Conservation (phyloP, 2,329 filamentous ascomycete genomes). For the Trichophyton verrucosum region DNA sequence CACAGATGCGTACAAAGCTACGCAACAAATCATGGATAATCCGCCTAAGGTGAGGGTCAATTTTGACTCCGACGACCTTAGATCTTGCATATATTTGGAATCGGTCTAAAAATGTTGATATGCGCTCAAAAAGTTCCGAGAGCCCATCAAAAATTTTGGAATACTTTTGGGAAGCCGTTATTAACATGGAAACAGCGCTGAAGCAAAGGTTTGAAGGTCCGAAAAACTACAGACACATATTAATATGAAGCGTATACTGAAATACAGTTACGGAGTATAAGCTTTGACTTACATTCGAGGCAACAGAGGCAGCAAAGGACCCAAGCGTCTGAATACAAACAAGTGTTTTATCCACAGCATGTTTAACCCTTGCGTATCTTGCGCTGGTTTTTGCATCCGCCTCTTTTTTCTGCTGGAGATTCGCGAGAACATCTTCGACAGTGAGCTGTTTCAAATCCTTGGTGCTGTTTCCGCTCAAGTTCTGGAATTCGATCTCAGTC, state of each 20-base stretch:
- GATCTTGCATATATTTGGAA: slow-evolving; percentile 19
- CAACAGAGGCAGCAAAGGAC: slow-evolving; percentile 17
- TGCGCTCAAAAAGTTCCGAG: slow-evolving; percentile 17
- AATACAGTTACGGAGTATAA: neutral
- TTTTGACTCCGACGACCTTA: slow-evolving; percentile 14
- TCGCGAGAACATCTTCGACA: slow-evolving; percentile 17
- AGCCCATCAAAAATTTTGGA: slow-evolving; percentile 21
- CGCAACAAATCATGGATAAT: slow-evolving; percentile 19
- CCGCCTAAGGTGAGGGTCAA: slow-evolving; percentile 17
- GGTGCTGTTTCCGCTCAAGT: slow-evolving; percentile 13
- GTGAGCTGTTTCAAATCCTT: slow-evolving; percentile 13
- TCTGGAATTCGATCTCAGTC: slow-evolving; percentile 12
- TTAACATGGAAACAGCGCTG: slow-evolving; percentile 21
- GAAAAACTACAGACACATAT: slow-evolving; percentile 15
- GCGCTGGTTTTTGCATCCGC: slow-evolving; percentile 16
- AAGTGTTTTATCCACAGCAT: slow-evolving; percentile 17
- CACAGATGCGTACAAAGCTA: slow-evolving; percentile 20
- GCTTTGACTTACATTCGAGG: slow-evolving; percentile 17
- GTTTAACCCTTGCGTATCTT: slow-evolving; percentile 16
- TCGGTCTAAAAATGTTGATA: slow-evolving; percentile 20
- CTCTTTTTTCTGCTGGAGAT: slow-evolving; percentile 16
- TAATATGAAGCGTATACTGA: neutral
- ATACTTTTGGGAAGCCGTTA: slow-evolving; percentile 19
- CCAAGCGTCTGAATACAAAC: slow-evolving; percentile 17
- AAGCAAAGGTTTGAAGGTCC: slow-evolving; percentile 20